Conservation (phyloP, 331 rosid species). For the Pyrus hybrid region DNA sequence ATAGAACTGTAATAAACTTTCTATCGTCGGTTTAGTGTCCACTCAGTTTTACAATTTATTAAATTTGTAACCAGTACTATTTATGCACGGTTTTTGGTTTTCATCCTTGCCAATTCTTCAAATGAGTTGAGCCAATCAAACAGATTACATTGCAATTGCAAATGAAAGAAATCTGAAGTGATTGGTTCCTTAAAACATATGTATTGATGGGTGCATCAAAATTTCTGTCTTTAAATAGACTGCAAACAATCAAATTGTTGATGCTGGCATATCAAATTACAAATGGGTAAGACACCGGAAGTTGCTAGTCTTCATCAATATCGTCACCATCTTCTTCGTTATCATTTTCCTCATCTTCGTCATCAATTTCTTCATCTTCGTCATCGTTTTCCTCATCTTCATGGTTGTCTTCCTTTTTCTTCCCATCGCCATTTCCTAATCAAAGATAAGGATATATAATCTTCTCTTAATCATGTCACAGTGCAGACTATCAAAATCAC, state of each 20-base stretch:
- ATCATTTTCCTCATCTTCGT: not conserved
- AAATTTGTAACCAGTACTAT: too few species aligned
- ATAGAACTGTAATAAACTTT: too few species aligned
- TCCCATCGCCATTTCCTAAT: slow-evolving; percentile 33
- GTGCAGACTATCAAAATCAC: not conserved
- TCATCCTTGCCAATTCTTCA: too few species aligned
- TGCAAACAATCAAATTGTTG: not conserved
- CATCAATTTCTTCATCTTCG: slow-evolving; percentile 1
- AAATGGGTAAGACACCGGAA: too few species aligned
- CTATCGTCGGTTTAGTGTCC: too few species aligned
- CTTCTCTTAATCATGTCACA: not conserved
- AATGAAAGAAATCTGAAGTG: too few species aligned
- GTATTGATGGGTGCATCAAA: not conserved
- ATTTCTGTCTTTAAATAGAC: not conserved
- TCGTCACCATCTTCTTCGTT: slow-evolving; percentile 7
- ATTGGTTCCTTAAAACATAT: not conserved
- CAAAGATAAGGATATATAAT: not conserved
- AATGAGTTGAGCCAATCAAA: too few species aligned
- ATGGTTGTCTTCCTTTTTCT: slow-evolving; percentile 23
- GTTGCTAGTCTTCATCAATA: slow-evolving; percentile 17
- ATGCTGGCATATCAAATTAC: not conserved
- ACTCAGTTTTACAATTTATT: too few species aligned
- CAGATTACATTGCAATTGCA: too few species aligned
- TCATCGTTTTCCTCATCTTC: slow-evolving; percentile 20
- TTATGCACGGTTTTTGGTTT: too few species aligned